These are phyloP conservation scores for Apostasia shenzhenica DNA, from an alignment of 106 monocot species.

Conservation along the genomic window DNA sequence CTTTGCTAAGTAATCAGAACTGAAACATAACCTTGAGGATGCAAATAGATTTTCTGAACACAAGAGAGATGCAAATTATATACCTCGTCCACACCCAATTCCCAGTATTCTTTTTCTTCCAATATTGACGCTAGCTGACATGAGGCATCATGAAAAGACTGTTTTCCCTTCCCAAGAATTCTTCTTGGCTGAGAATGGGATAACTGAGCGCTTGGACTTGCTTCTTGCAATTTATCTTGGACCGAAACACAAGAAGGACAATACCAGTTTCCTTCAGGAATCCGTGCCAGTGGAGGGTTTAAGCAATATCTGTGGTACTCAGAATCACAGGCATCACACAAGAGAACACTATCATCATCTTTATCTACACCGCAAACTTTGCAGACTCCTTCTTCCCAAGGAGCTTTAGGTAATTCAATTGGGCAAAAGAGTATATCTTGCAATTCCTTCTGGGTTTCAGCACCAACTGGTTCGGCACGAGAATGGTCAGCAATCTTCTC, in stretches of 20 bases:
- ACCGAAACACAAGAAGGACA: constrained; percentile 75
- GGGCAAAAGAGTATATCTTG: constrained; percentile 29
- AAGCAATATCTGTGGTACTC: constrained; percentile 98
- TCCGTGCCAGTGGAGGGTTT: constrained; percentile 71
- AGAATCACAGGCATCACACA: constrained; percentile 97
- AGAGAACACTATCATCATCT: constrained; percentile 91
- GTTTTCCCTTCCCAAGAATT: constrained; percentile 36
- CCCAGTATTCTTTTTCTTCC: constrained; percentile 92
- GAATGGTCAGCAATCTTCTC: constrained; percentile 23
- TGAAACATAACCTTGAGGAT: neutral
- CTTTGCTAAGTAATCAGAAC: no score
- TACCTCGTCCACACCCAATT: constrained; percentile 78
- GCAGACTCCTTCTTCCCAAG: constrained; percentile 98
- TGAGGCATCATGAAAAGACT: constrained; percentile 37
- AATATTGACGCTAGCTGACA: constrained; percentile 44
- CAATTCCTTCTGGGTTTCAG: constrained; percentile 34
- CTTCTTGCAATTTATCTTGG: constrained; percentile 27
- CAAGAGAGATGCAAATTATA: constrained; percentile 12
- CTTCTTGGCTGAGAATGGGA: constrained; percentile 22
- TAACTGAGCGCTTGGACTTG: constrained; percentile 8
- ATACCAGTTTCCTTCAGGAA: constrained; percentile 96
- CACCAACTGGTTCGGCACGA: constrained; percentile 15
- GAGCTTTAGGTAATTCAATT: constrained; percentile 80
- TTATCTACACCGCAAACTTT: constrained; percentile 98
- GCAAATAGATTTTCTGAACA: neutral